phyloP scores from a whole-genome alignment of 1,284 basidiomycete genomes.

The Amylostereum areolatum region DNA sequence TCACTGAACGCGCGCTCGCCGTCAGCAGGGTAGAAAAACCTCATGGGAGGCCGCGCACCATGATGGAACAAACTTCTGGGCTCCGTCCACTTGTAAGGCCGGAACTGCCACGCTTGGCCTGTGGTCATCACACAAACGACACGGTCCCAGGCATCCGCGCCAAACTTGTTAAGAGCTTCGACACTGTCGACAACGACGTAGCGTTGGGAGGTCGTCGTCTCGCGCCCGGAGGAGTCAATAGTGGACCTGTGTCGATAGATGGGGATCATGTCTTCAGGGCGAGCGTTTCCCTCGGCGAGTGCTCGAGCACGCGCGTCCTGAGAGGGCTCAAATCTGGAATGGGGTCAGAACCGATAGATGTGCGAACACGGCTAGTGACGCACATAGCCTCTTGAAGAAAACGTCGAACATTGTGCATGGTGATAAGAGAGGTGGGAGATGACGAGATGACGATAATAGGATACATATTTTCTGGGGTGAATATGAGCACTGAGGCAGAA shows the following conservation, averaged over 20 bases:
- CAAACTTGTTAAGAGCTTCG: conserved; percentile 89
- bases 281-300: conserved; percentile 64
- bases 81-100: conserved; percentile 93
- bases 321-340: conserved; percentile 69
- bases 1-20: conserved; percentile 47
- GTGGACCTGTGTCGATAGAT: conserved; percentile 74
- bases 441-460: conserved; percentile 98
- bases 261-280: conserved; percentile 79
- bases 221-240: conserved; percentile 47
- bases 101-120: conserved; percentile 97
- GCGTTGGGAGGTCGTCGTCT: conserved; percentile 24
- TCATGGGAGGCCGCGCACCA: conserved; percentile 45
- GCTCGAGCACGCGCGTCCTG: conserved; percentile 67
- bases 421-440: conserved; percentile 90
- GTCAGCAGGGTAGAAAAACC: background rate
- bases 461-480: conserved; percentile 52
- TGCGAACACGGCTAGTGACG: conserved; percentile 20
- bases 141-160: conserved; percentile 88
- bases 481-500: background rate
- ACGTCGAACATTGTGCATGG: conserved; percentile 95
- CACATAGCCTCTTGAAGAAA: conserved; percentile 89
- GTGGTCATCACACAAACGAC: conserved; percentile 97
- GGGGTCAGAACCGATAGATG: background rate
- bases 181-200: conserved; percentile 90
- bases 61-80: conserved; percentile 90